A percentile compares a stretch with the other conserved stretches of the same genome.
Evolutionary conservation across 208 protist genomes (phyloP).

Genomic region (Angomonas deanei): DNA sequence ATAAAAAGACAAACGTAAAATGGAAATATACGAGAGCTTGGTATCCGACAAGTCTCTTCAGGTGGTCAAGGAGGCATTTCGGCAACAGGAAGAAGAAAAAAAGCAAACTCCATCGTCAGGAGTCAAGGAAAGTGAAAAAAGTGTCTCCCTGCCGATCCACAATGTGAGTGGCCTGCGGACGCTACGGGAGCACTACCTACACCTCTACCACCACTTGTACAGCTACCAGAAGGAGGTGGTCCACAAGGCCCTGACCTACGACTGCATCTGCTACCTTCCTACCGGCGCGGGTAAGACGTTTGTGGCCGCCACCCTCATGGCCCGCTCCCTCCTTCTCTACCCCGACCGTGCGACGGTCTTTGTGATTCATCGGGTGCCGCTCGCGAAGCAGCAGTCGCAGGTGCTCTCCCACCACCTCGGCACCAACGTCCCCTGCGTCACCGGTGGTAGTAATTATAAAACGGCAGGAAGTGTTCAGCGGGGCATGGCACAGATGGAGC

Average conservation of each 20-base stretch:
- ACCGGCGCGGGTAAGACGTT: slow-evolving; percentile 70
- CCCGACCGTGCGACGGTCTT: slow-evolving; percentile 34
- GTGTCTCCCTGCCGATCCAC: too few relatives aligned
- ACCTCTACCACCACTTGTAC: slow-evolving; percentile 12
- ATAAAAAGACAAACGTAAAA: too few relatives aligned
- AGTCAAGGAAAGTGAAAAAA: neutral
- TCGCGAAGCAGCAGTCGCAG: slow-evolving; percentile 25
- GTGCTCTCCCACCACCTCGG: slow-evolving; percentile 12
- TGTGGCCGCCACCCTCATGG: slow-evolving; percentile 27
- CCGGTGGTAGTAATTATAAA: slow-evolving; percentile 37
- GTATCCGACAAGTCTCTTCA: too few relatives aligned
- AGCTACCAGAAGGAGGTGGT: slow-evolving; percentile 53
- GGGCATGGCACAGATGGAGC: too few relatives aligned
- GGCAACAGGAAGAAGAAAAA: too few relatives aligned
- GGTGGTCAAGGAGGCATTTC: too few relatives aligned
- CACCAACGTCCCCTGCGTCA: neutral
- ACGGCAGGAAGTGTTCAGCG: slow-evolving; percentile 22
- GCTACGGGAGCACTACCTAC: neutral
- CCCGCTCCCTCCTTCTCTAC: slow-evolving; percentile 3
- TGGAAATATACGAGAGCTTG: too few relatives aligned
- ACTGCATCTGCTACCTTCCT: slow-evolving; percentile 41
- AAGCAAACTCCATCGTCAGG: neutral
- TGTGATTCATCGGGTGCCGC: slow-evolving; percentile 30
- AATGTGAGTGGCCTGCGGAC: neutral
- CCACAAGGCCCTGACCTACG: slow-evolving; percentile 15